Base-by-base conservation (phyloP, 148 eudicot genomes). In the Pouteria glomerata region DNA sequence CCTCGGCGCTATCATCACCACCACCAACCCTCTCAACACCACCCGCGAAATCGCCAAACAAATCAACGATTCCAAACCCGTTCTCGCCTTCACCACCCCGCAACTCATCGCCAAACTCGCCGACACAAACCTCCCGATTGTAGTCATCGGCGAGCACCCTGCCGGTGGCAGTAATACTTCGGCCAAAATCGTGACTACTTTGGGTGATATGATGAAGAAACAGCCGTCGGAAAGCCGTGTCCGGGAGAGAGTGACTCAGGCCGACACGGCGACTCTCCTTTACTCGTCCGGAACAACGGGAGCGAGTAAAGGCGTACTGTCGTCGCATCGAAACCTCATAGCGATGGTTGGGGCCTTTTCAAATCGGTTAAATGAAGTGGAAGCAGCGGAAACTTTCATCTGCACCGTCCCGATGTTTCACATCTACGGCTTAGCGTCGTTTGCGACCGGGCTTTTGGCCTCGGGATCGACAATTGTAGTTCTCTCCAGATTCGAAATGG, bases 281-380 rank as follows among this genome's bases (percentile, higher is more conserved):
- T 96, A 89, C 82, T 96, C 99, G 37, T 89, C 97, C 8, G 99
- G 99, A 15, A 96, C 99, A 3, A 96, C 97, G 16, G 97, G 99
- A 1, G 86, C 84, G 14, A 92, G 99, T 68, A 96, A 96, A 83
- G 99, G 99, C 21, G 99, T 96, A 2, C 71, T 87, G 1, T 88
- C 96, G 47, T 85, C 99, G 23, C 99, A 96, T 63, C 31, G 84
- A 59, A 96, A 88, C 77, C 76, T 92, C 57, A 88, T 92, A 13
- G 99, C 90, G 6, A 88, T 87, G 92, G 96, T 90, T 5, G 87
- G 89, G 67, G 82, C 85, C 1, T 18, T 88, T 16, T 53, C 79
- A 0, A 56, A 75, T 3, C 75, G 93, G 55, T 89, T 91, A 59
- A 70, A 34, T 10, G 8, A 71, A 30, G 80, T 76, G 6, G 86